Evolutionary conservation across 2,329 filamentous ascomycete genomes (phyloP).

Genomic region (Botrytis cinerea): DNA sequence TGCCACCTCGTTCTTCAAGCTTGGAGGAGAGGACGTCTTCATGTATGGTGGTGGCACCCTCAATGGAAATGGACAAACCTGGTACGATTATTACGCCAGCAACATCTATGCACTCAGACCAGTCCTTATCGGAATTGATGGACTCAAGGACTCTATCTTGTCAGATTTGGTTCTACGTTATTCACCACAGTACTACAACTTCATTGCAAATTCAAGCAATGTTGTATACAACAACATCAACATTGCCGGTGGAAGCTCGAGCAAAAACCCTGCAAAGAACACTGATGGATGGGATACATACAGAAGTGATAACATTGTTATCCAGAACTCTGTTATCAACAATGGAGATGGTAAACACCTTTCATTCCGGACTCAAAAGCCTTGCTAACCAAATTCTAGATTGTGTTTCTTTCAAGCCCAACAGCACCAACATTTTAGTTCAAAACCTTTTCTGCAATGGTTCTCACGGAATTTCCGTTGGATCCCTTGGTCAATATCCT

Average conservation of each 20-base stretch:
- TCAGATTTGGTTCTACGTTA: constrained; percentile 62
- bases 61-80: constrained; percentile 65
- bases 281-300: constrained; percentile 69
- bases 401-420: constrained; percentile 75
- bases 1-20: constrained; percentile 65
- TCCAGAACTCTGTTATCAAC: constrained; percentile 64
- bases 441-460: constrained; percentile 69
- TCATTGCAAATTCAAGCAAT: constrained; percentile 66
- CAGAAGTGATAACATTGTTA: constrained; percentile 60
- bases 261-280: constrained; percentile 60
- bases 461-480: constrained; percentile 73
- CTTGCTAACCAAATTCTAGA: constrained; percentile 43
- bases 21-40: constrained; percentile 66
- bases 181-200: constrained; percentile 60
- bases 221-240: constrained; percentile 64
- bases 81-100: constrained; percentile 58
- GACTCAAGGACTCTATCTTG: constrained; percentile 58
- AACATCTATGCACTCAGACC: constrained; percentile 60
- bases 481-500: constrained; percentile 67
- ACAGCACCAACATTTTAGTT: constrained; percentile 67
- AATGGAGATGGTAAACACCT: constrained; percentile 57
- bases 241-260: constrained; percentile 57
- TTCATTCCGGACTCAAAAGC: neutral
- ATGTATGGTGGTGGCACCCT: constrained; percentile 66
- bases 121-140: constrained; percentile 58